Percentiles rank a stretch among this genome's conserved stretches.
phyloP scores from a whole-genome alignment of 2,329 filamentous ascomycete species.

The Teratosphaeria nubilosa region DNA sequence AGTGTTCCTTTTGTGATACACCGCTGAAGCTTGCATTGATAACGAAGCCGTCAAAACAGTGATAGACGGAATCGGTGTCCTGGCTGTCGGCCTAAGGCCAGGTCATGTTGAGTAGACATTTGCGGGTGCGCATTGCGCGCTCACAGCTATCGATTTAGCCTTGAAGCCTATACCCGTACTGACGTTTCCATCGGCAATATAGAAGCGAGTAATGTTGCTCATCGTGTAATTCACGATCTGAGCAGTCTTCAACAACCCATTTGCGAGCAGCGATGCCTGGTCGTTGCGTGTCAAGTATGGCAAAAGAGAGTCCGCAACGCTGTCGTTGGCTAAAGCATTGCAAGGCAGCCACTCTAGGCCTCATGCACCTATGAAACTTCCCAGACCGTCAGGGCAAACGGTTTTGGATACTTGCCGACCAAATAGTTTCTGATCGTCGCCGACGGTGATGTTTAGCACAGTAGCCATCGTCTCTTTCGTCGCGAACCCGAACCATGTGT shows the following conservation, averaged over 20 bases:
- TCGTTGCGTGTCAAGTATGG: neutral
- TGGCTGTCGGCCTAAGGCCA: neutral
- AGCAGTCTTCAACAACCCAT: neutral
- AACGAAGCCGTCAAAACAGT: neutral
- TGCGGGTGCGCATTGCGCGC: neutral
- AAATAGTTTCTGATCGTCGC: neutral
- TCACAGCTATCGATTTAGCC: neutral
- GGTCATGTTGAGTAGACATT: neutral
- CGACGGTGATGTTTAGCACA: neutral
- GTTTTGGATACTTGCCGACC: neutral
- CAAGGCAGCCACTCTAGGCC: neutral
- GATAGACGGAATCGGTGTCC: neutral
- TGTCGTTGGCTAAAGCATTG: neutral
- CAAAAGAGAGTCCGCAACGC: neutral
- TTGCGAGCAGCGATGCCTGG: neutral
- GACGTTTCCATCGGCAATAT: neutral
- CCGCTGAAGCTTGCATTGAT: neutral
- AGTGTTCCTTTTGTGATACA: neutral
- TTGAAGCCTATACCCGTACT: neutral
- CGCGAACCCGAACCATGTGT: conserved; percentile 2
- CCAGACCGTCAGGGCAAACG: neutral
- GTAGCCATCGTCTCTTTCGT: neutral
- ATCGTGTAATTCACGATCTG: neutral
- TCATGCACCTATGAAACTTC: neutral
- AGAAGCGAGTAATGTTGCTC: neutral